Base-by-base conservation (phyloP, 2,329 filamentous ascomycete species). In the Penicillium hesseltinei region DNA sequence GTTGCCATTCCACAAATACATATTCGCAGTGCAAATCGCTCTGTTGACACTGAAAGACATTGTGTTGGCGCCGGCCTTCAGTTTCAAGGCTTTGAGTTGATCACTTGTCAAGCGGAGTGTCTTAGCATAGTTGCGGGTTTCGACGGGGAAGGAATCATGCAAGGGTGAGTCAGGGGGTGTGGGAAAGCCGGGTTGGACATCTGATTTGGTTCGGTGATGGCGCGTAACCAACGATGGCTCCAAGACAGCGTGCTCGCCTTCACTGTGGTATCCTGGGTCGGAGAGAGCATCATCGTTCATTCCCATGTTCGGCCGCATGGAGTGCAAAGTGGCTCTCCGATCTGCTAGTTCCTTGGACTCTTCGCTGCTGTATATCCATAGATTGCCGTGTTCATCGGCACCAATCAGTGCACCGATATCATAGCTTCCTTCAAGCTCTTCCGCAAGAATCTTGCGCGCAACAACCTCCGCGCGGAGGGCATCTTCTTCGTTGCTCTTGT, bases 351-450 rank as follows among this genome's bases (percentile, higher is more conserved):
- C 89, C 71, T 97, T 97, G 25, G 94, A 92, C 70, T 96, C 92
- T 73, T 97, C 92, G 67, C 92, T 97, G 76, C 92, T 94, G 78
- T 99, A 99, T 64, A 99, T 97, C 93, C 94, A 97, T n/a, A 99
- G 81, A 68, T 99, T 99, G 7, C 94, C 94, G 58, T 94, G 87
- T 69, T 96, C 92, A 70, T 99, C 94, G 44, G 94, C 93, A 13
- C 92, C 94, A 66, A 99, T 96, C 31, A 99, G 81, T 2, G 93
- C 89, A 6, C 94, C 94, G 66, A 99, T 96, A 71, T 99, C 94
- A 73, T 97, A 97, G 70, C 93, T 92, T 23, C 92, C 94, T 68
- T 96, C 90, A 15, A 97, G 78, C 75, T 97, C 93, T 71, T 99
- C 92, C 0, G 92, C 88, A 13, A 99, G 82, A 50, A 99, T 91